phyloP scores from a whole-genome alignment of 257 asterid genomes.

The Salvia splendens region DNA sequence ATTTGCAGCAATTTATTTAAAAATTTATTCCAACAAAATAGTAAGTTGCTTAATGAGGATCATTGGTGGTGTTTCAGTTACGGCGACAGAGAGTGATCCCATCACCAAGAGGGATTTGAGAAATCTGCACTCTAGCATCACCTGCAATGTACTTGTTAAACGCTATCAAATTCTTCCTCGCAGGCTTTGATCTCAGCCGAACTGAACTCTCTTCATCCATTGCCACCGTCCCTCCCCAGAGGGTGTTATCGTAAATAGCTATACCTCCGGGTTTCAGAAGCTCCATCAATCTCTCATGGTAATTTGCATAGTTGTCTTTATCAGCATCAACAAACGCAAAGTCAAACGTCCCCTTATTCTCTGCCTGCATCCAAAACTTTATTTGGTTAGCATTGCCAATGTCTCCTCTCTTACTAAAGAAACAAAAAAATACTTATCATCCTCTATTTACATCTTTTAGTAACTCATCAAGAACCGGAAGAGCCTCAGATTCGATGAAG shows the following conservation, averaged over 20 bases:
- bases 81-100: constrained; percentile 56
- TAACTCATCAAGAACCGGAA: constrained; percentile 48
- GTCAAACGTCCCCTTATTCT: constrained; percentile 40
- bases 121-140: constrained; percentile 48
- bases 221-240: constrained; percentile 51
- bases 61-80: not conserved
- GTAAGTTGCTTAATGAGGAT: not conserved
- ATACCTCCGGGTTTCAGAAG: constrained; percentile 53
- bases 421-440: too few relatives aligned
- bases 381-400: not conserved
- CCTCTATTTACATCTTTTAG: constrained; percentile 45
- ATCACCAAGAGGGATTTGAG: constrained; percentile 57
- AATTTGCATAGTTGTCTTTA: constrained; percentile 40
- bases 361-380: constrained; percentile 31
- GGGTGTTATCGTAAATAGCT: constrained; percentile 58
- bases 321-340: constrained; percentile 68
- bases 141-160: constrained; percentile 45
- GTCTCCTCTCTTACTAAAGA: too few relatives aligned
- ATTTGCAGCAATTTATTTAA: not conserved
- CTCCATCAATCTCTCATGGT: constrained; percentile 53
- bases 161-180: constrained; percentile 28
- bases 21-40: not conserved
- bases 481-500: constrained; percentile 54
- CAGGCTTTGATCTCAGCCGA: not conserved
- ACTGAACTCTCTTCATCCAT: constrained; percentile 36